Conservation (phyloP, 1,139 yeast genomes). For the Wickerhamiella infanticola region DNA sequence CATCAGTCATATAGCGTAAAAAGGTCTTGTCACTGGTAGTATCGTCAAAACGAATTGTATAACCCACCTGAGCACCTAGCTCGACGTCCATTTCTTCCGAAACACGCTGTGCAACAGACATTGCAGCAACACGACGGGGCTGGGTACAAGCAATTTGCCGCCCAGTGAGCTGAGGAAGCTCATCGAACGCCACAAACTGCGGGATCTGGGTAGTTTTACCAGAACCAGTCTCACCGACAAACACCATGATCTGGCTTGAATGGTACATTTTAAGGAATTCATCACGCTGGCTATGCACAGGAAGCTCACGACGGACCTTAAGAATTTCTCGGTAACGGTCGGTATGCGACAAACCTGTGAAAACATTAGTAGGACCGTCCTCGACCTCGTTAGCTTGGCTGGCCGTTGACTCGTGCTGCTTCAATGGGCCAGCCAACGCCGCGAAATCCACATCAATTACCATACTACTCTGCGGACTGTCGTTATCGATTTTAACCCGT, state of each 20-base stretch:
- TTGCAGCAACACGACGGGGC: constrained; percentile 95
- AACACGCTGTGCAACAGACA: constrained; percentile 93
- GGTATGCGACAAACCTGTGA: constrained; percentile 50
- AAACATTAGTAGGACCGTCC: constrained; percentile 53
- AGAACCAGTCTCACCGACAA: constrained; percentile 97
- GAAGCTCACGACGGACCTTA: constrained; percentile 66
- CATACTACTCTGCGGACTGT: neutral
- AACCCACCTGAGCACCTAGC: constrained; percentile 87
- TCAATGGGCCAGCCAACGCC: constrained; percentile 34
- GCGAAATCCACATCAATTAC: neutral
- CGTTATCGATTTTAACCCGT: neutral
- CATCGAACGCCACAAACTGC: constrained; percentile 86
- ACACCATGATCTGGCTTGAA: constrained; percentile 83
- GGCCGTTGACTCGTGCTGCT: constrained; percentile 56
- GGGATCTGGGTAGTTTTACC: constrained; percentile 98
- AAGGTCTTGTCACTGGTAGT: constrained; percentile 66
- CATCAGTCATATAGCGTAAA: constrained; percentile 94
- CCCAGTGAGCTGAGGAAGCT: constrained; percentile 67
- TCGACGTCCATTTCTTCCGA: constrained; percentile 92
- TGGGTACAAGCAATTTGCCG: constrained; percentile 90
- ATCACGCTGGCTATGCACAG: constrained; percentile 86
- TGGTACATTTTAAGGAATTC: constrained; percentile 78
- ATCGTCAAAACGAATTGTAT: constrained; percentile 85
- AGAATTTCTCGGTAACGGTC: constrained; percentile 63
- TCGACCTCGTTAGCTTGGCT: constrained; percentile 50